phyloP scores from a whole-genome alignment of 2,329 filamentous ascomycete genomes.

The Pyrenophora tritici-repentis region DNA sequence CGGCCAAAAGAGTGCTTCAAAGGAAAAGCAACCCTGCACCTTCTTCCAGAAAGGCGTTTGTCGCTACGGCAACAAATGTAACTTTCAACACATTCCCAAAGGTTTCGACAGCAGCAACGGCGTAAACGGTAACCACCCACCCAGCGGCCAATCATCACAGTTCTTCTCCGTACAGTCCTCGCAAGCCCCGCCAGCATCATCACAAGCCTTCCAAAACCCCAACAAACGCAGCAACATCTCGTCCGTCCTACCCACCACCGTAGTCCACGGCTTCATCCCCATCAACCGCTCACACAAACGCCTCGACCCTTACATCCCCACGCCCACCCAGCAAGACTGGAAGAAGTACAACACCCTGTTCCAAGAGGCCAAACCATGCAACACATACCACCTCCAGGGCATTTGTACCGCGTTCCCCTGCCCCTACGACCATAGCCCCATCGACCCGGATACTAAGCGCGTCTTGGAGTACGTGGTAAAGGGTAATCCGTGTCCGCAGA shows the following conservation, averaged over 20 bases:
- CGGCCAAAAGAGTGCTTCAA: not conserved
- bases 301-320: slow-evolving; percentile 51
- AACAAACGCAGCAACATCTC: slow-evolving; percentile 21
- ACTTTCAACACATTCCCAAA: slow-evolving; percentile 21
- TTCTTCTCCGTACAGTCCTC: not conserved
- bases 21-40: slow-evolving; percentile 17
- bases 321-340: slow-evolving; percentile 47
- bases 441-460: slow-evolving; percentile 48
- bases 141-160: not conserved
- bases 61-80: slow-evolving; percentile 29
- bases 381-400: slow-evolving; percentile 53
- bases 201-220: not conserved
- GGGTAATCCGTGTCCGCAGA: slow-evolving; percentile 50
- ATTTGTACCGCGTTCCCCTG: slow-evolving; percentile 46
- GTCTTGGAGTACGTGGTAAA: slow-evolving; percentile 54
- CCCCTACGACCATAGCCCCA: slow-evolving; percentile 53
- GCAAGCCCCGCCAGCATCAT: not conserved
- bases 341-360: slow-evolving; percentile 46
- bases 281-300: slow-evolving; percentile 56
- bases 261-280: slow-evolving; percentile 44
- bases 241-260: slow-evolving; percentile 18
- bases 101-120: not conserved
- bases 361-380: slow-evolving; percentile 54
- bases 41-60: slow-evolving; percentile 36
- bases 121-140: not conserved